These are phyloP conservation scores for Mycena capillaripes DNA, from an alignment of 768 basidiomycete genomes.

Conservation along the genomic window DNA sequence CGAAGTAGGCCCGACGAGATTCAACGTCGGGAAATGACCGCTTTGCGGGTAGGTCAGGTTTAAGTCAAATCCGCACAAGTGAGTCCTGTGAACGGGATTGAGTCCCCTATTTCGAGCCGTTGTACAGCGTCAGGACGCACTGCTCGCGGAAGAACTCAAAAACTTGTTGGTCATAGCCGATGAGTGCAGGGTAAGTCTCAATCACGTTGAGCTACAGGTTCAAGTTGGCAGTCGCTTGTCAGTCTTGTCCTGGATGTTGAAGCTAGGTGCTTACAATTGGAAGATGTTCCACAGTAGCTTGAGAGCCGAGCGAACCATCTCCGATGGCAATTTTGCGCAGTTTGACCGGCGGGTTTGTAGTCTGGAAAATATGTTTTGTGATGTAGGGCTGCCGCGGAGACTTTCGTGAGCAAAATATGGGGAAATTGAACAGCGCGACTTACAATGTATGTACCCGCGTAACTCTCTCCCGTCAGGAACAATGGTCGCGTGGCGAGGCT, in stretches of 20 bases:
- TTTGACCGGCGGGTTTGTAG: slow-evolving; percentile 60
- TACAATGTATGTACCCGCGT: slow-evolving; percentile 67
- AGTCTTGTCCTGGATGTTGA: not conserved
- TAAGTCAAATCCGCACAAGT: slow-evolving; percentile 63
- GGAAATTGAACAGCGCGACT: slow-evolving; percentile 33
- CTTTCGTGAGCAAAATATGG: slow-evolving; percentile 3
- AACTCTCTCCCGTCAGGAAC: slow-evolving; percentile 65
- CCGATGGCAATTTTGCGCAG: slow-evolving; percentile 66
- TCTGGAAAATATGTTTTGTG: slow-evolving; percentile 60
- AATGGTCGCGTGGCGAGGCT: slow-evolving; percentile 63
- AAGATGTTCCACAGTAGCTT: slow-evolving; percentile 48
- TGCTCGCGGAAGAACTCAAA: slow-evolving; percentile 63
- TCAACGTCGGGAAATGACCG: slow-evolving; percentile 46
- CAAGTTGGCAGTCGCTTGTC: too few relatives aligned
- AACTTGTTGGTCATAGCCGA: slow-evolving; percentile 63
- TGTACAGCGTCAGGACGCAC: slow-evolving; percentile 47
- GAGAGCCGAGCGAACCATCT: slow-evolving; percentile 58
- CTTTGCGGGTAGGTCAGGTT: slow-evolving; percentile 65
- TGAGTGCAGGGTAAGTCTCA: slow-evolving; percentile 61
- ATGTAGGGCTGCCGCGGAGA: slow-evolving; percentile 64
- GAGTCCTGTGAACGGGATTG: slow-evolving; percentile 44
- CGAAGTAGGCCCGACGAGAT: slow-evolving; percentile 5
- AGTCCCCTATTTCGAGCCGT: not conserved
- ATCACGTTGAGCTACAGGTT: slow-evolving; percentile 25
- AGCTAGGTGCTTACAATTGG: slow-evolving; percentile 47